phyloP scores from a whole-genome alignment of 2,329 filamentous ascomycete genomes.

The Colletotrichum tabaci region DNA sequence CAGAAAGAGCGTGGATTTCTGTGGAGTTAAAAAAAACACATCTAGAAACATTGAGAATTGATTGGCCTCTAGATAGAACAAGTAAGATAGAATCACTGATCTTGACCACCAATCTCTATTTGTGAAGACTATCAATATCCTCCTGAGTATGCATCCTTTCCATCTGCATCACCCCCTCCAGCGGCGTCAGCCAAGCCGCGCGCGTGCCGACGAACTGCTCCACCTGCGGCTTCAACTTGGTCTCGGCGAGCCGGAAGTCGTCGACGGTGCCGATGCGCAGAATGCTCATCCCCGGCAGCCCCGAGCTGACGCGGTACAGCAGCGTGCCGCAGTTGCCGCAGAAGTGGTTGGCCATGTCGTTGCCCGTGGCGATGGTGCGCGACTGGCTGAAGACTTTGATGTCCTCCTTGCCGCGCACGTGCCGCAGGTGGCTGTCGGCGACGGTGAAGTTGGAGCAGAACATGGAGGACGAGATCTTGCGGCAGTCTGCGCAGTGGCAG shows the following conservation, averaged over 20 bases:
- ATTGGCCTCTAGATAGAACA: no score
- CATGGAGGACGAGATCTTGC: slow-evolving; percentile 74
- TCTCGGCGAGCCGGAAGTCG: slow-evolving; percentile 71
- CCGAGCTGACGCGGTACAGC: slow-evolving; percentile 68
- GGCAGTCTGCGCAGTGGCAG: slow-evolving; percentile 74
- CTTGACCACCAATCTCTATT: background rate
- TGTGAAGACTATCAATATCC: background rate
- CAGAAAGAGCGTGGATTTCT: no score
- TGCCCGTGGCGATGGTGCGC: slow-evolving; percentile 61
- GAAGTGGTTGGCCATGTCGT: slow-evolving; percentile 74
- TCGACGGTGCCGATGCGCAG: slow-evolving; percentile 73
- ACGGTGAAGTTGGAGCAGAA: slow-evolving; percentile 73
- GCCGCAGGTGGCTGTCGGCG: slow-evolving; percentile 58
- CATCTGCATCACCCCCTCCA: slow-evolving; percentile 8
- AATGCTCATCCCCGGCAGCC: slow-evolving; percentile 62
- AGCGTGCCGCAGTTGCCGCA: slow-evolving; percentile 72
- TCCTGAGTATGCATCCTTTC: slow-evolving; percentile 42
- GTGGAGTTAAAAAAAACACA: no score
- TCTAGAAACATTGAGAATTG: no score
- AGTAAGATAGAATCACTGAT: no score
- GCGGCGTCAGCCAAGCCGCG: slow-evolving; percentile 62
- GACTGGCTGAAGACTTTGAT: slow-evolving; percentile 64
- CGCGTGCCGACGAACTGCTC: slow-evolving; percentile 69
- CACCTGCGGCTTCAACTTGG: slow-evolving; percentile 65
- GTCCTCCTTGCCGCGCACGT: slow-evolving; percentile 66